Base-by-base conservation (phyloP, 306 rosid species). In the Fragaria ananassa region DNA sequence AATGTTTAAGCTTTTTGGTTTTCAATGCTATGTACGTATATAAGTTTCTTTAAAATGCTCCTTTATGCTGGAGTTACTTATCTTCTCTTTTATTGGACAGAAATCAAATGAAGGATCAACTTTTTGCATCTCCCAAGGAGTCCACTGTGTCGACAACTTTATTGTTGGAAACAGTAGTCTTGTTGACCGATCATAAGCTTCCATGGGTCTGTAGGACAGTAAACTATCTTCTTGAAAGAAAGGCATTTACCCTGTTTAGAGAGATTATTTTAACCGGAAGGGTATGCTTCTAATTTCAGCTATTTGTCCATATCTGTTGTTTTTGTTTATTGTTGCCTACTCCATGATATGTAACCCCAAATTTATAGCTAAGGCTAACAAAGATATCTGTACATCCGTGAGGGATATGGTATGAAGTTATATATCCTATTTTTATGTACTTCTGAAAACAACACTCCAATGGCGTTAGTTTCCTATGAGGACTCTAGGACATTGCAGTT, bases 131-230 rank as follows among this genome's bases (percentile, higher is more conserved):
- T 62, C 81, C 90, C 2, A 73, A 81, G 81, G 93, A 87, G 63
- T 81, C 86, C 72, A 81, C 74, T 79, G 72, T 69, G 66, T 74
- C 91, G 35, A 80, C 87, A 31, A 79, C 87, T 75, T 80, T 91
- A 13, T 83, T 95, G 78, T 80, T 92, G 79, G 99, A 95, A 79
- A 83, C 89, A 53, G 81, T 87, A 73, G 88, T 81, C 78, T 71
- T 88, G 84, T 84, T 95, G 88, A 60, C 88, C 57, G 88, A 92
- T 85, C 87, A 83, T 44, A 81, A 88, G 75, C 88, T 92, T 72
- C 97, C 99, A 47, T 95, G 99, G 99, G 88, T 82, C 88, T 95
- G 97, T 80, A 85, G 82, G 81, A 86, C 80, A 76, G 89, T 92
- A 70, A 84, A 86, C 80, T 84, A 86, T 88, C 88, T 89, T 41